phyloP scores from a whole-genome alignment of 352 stramenopile species.

The Phytophthora pseudosyringae region DNA sequence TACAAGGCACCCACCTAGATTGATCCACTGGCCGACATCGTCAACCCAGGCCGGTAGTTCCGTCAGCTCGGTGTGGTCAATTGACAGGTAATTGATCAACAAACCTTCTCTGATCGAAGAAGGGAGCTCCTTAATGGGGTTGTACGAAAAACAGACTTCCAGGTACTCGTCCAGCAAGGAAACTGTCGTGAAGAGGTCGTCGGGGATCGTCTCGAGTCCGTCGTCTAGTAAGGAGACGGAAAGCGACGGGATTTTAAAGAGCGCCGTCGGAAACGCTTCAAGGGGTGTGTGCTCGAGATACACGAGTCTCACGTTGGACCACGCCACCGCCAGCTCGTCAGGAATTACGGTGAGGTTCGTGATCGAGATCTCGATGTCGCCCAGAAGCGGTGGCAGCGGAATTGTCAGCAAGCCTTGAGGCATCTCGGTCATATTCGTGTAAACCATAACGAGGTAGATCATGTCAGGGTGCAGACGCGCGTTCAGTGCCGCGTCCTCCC shows the following conservation, averaged over 20 bases:
- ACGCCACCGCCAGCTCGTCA: slow-evolving; percentile 31
- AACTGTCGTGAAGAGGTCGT: slow-evolving; percentile 30
- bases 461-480: slow-evolving; percentile 36
- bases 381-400: slow-evolving; percentile 43
- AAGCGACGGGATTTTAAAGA: slow-evolving; percentile 32
- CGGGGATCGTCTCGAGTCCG: slow-evolving; percentile 26
- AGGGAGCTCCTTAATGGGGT: slow-evolving; percentile 38
- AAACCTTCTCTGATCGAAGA: slow-evolving; percentile 13
- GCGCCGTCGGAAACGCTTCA: slow-evolving; percentile 35
- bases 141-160: slow-evolving; percentile 37
- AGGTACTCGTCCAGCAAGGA: slow-evolving; percentile 30
- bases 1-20: slow-evolving; percentile 17
- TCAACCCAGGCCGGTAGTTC: slow-evolving; percentile 42
- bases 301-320: slow-evolving; percentile 35
- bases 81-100: slow-evolving; percentile 39
- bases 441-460: slow-evolving; percentile 49
- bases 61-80: slow-evolving; percentile 40
- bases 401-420: slow-evolving; percentile 41
- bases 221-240: slow-evolving; percentile 38
- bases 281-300: slow-evolving; percentile 45
- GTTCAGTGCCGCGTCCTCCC: slow-evolving; percentile 40
- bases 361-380: slow-evolving; percentile 51
- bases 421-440: slow-evolving; percentile 55
- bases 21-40: slow-evolving; percentile 15
- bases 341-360: slow-evolving; percentile 46